A percentile compares a stretch with the other conserved stretches of the same genome.
phyloP scores from a whole-genome alignment of 495 filamentous ascomycete genomes.

The Neurospora discreta region DNA sequence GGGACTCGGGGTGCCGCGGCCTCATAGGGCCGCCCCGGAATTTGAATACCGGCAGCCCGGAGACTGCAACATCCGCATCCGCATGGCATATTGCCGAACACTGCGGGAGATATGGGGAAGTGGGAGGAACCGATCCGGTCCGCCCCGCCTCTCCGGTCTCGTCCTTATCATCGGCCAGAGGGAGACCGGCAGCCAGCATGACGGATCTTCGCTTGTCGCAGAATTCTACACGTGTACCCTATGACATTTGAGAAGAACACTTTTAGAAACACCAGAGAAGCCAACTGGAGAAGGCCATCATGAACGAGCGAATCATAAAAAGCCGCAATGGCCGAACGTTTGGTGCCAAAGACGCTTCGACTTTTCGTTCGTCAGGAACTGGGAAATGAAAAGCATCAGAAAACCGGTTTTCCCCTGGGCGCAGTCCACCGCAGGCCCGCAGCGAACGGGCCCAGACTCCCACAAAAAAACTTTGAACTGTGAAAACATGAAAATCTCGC shows the following conservation, averaged over 20 bases:
- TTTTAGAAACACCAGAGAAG: not conserved
- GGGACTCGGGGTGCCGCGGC: not conserved
- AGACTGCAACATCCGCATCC: too few species aligned
- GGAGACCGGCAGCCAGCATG: not conserved
- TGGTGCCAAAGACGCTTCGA: not conserved
- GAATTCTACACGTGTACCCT: not conserved
- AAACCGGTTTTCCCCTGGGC: not conserved
- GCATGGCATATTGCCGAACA: too few species aligned
- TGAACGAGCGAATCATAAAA: not conserved
- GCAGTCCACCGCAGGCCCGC: not conserved
- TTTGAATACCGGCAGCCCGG: not conserved
- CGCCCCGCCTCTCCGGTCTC: not conserved
- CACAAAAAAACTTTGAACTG: not conserved
- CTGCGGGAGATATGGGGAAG: too few species aligned
- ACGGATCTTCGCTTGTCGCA: not conserved
- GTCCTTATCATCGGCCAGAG: not conserved
- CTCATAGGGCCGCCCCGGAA: not conserved
- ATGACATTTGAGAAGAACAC: not conserved
- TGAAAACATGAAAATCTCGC: not conserved
- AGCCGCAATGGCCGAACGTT: not conserved
- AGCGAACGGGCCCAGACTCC: not conserved
- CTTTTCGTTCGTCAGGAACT: not conserved
- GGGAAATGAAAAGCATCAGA: not conserved
- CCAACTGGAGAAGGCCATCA: not conserved
- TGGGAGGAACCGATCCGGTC: not conserved